These are phyloP conservation scores for Colletotrichum cuscutae DNA, from an alignment of 2,329 filamentous ascomycete genomes.

Conservation along the genomic window DNA sequence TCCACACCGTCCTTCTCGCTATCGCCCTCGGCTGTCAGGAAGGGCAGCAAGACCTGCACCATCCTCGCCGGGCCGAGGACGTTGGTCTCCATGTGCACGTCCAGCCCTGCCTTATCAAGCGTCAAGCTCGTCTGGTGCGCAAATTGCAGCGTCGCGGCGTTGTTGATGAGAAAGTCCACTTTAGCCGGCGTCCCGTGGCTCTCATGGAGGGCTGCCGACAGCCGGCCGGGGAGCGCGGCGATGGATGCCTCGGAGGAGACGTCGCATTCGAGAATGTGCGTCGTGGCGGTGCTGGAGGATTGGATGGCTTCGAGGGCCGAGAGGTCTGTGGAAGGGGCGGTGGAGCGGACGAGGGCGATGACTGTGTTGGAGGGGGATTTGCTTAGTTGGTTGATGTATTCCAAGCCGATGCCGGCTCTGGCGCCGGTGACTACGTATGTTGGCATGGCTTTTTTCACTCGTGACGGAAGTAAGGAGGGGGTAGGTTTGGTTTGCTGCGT, in stretches of 20 bases:
- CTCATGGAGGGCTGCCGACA: neutral
- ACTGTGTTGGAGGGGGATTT: slow-evolving; percentile 46
- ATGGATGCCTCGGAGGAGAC: slow-evolving; percentile 26
- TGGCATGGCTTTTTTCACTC: slow-evolving; percentile 38
- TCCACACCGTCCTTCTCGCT: neutral
- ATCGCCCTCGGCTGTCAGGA: slow-evolving; percentile 32
- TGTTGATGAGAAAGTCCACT: slow-evolving; percentile 50
- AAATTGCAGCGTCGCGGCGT: slow-evolving; percentile 43
- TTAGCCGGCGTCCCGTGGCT: neutral
- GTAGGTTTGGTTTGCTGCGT: neutral
- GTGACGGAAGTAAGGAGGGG: neutral
- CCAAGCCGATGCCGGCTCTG: slow-evolving; percentile 43
- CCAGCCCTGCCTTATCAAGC: slow-evolving; percentile 48
- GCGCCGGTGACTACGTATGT: slow-evolving; percentile 47
- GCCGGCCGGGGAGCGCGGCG: neutral
- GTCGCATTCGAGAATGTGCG: slow-evolving; percentile 32
- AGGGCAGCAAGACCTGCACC: slow-evolving; percentile 49
- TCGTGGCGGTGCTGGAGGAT: neutral
- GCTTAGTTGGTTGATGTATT: slow-evolving; percentile 44
- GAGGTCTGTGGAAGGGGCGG: slow-evolving; percentile 5
- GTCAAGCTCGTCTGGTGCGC: slow-evolving; percentile 49
- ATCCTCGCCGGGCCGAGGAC: slow-evolving; percentile 58
- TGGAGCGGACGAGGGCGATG: slow-evolving; percentile 50
- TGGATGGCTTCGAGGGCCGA: slow-evolving; percentile 11
- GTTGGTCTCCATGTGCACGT: slow-evolving; percentile 55